A percentile compares a stretch with the other conserved stretches of the same genome.
Evolutionary conservation across 768 basidiomycete species (phyloP).

Genomic region (Lactifluus subvellereus): DNA sequence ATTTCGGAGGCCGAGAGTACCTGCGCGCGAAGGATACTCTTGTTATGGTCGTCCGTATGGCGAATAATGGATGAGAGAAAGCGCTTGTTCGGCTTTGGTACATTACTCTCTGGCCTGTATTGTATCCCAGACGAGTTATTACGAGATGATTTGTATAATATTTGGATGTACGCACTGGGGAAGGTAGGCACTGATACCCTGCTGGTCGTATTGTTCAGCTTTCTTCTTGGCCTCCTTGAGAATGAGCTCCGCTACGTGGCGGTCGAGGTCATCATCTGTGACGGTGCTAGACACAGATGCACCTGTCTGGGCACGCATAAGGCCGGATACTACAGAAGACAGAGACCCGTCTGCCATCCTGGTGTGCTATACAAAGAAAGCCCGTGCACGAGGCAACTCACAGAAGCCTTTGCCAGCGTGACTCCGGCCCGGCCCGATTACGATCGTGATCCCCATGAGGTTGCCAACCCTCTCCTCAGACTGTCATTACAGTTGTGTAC

Average conservation of each 20-base stretch:
- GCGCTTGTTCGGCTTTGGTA: conserved; percentile 76
- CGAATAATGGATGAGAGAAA: conserved; percentile 82
- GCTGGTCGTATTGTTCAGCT: conserved; percentile 69
- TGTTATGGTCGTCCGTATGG: conserved; percentile 94
- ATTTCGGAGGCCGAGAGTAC: conserved; percentile 66
- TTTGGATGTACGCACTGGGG: conserved; percentile 39
- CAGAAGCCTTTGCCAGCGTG: background rate
- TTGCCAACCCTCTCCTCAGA: too few relatives aligned
- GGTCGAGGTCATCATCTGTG: conserved; percentile 82
- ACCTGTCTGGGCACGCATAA: conserved; percentile 77
- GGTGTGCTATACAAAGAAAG: background rate
- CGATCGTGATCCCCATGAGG: too few relatives aligned
- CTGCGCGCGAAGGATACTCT: conserved; percentile 70
- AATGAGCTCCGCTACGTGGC: conserved; percentile 86
- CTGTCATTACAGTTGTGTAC: too few relatives aligned
- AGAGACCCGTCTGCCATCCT: conserved; percentile 50
- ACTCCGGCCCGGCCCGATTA: conserved; percentile 2
- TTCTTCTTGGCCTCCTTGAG: conserved; percentile 91
- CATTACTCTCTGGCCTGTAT: conserved; percentile 58
- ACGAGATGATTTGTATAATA: background rate
- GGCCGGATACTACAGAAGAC: conserved; percentile 77
- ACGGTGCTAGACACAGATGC: conserved; percentile 50
- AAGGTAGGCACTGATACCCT: conserved; percentile 77
- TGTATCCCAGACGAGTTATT: background rate
- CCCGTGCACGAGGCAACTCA: background rate